These are phyloP conservation scores for Amanita subjunquillea DNA, from an alignment of 768 basidiomycete species.

Conservation along the genomic window DNA sequence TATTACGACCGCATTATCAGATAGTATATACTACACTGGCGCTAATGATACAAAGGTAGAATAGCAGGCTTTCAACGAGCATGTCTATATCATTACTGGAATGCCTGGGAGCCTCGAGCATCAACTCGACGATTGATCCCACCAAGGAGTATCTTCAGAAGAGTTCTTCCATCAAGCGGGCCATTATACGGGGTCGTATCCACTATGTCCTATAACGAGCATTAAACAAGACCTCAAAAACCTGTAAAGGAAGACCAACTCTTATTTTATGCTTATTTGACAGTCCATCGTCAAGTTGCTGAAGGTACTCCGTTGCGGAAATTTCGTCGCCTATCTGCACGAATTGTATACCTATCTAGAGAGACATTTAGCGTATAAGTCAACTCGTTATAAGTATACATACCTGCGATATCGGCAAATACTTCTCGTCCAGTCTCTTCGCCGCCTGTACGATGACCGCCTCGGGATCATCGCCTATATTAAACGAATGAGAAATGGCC, in stretches of 20 bases:
- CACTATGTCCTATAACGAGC: slow-evolving; percentile 45
- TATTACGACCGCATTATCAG: background rate
- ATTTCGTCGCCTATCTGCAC: slow-evolving; percentile 53
- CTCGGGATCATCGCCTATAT: slow-evolving; percentile 40
- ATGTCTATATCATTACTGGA: background rate
- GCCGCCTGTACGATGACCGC: slow-evolving; percentile 37
- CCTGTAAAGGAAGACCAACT: slow-evolving; percentile 14
- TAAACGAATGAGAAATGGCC: background rate
- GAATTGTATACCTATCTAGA: slow-evolving; percentile 60
- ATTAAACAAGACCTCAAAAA: background rate
- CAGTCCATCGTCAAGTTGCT: slow-evolving; percentile 50
- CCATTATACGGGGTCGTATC: slow-evolving; percentile 52
- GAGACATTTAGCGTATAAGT: background rate
- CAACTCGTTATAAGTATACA: background rate
- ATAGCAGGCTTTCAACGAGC: no score
- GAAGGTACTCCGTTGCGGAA: slow-evolving; percentile 30
- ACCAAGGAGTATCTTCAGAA: slow-evolving; percentile 57
- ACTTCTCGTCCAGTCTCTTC: slow-evolving; percentile 37
- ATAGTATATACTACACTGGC: background rate
- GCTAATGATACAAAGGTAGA: background rate
- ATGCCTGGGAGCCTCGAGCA: background rate
- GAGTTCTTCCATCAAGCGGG: slow-evolving; percentile 30
- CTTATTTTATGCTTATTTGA: slow-evolving; percentile 28
- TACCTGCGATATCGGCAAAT: slow-evolving; percentile 46
- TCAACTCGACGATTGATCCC: slow-evolving; percentile 45